Base-by-base conservation (phyloP, 2,329 filamentous ascomycete genomes). In the Myriosclerotinia curreyana region DNA sequence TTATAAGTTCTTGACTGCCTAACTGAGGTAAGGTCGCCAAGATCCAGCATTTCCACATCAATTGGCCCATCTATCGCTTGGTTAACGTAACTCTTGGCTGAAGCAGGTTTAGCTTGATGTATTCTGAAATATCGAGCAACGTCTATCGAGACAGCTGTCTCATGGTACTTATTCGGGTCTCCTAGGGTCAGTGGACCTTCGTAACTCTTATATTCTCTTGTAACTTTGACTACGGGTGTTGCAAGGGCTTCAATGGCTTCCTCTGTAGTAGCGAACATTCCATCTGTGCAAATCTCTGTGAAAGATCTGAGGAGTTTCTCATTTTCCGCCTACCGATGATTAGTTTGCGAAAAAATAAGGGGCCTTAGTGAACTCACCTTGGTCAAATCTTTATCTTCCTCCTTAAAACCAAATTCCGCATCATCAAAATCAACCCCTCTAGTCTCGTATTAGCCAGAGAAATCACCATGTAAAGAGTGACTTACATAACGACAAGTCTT, bases 351-450 rank as follows among this genome's bases (percentile, higher is more conserved):
- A 22, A 20, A 40, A 17, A 44, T 28, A 17, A 6, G 42, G 40
- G 42, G 44, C 42, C 22, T 48, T 12, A 20, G 17, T 4, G 11
- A 14, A 36, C 7, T 6, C 17, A 88, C 87, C 81, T 98, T 98
- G 60, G 76, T 74, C 0, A 75, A 69, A 22, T 87, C 79, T 74
- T 99, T 99, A 68, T 90, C 85, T 75, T 97, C 92, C 77, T 98
- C 94, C 75, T 96, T 96, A 74, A 91, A 90, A 50, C 93, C 93
- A 73, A 89, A 96, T 2, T 96, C 92, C 1, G 85, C 75, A 74
- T 97, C 92, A 74, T 99, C 92, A 76, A 99, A 98, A 75, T 99
- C 95, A 22, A 96, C 85, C 17, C 95, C 95, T 62, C 89, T 93
- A 65, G 4, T 51, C 28, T 38, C 40, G 28, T 65, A 76, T 75